phyloP scores from a whole-genome alignment of 345 rosid species.

The Arabis alpina region DNA sequence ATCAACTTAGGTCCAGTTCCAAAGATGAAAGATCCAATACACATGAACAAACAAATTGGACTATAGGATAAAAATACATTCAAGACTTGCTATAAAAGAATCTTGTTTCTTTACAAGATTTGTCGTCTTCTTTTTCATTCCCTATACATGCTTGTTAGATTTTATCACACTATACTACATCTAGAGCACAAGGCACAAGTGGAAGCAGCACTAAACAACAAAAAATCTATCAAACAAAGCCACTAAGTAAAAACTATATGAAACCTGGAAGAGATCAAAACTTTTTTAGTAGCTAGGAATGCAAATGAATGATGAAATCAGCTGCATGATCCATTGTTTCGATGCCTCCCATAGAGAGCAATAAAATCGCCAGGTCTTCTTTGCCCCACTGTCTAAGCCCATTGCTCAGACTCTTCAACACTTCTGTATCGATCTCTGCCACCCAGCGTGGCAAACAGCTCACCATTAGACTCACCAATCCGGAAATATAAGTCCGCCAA shows the following conservation, averaged over 20 bases:
- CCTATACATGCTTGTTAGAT: slow-evolving; percentile 26
- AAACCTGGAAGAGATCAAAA: slow-evolving; percentile 32
- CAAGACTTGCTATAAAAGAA: slow-evolving; percentile 3
- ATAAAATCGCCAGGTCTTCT: slow-evolving; percentile 72
- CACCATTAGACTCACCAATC: slow-evolving; percentile 80
- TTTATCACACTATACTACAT: slow-evolving; percentile 24
- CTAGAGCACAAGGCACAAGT: slow-evolving; percentile 15
- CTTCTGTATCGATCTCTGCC: slow-evolving; percentile 70
- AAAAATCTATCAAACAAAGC: slow-evolving; percentile 13
- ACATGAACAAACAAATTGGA: too few relatives aligned
- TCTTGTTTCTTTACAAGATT: slow-evolving; percentile 36
- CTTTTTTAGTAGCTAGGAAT: slow-evolving; percentile 10
- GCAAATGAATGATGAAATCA: slow-evolving; percentile 58
- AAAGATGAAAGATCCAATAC: too few relatives aligned
- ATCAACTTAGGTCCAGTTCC: too few relatives aligned
- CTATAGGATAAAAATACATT: too few relatives aligned
- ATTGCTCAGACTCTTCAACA: slow-evolving; percentile 75
- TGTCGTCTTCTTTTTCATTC: not conserved
- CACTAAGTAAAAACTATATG: slow-evolving; percentile 17
- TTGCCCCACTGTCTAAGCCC: slow-evolving; percentile 82
- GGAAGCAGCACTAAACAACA: slow-evolving; percentile 1
- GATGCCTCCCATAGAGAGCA: slow-evolving; percentile 84
- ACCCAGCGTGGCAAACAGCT: slow-evolving; percentile 88
- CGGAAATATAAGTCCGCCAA: slow-evolving; percentile 75
- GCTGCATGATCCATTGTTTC: slow-evolving; percentile 73